Evolutionary conservation across 495 filamentous ascomycete species (phyloP).

Genomic region (Symbiotaphrina buchneri): DNA sequence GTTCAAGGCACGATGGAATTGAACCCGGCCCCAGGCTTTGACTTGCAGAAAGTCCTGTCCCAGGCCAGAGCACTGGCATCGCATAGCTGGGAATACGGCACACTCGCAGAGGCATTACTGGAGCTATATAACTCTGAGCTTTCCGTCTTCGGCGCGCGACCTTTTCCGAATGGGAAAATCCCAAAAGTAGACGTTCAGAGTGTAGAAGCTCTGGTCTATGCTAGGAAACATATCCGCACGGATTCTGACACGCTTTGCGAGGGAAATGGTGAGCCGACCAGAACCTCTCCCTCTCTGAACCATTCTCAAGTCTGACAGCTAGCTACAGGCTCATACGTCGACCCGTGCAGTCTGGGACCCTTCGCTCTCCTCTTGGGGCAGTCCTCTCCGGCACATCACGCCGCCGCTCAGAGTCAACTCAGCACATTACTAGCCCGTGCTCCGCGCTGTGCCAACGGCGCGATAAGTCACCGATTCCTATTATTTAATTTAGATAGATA

Average conservation of each 20-base stretch:
- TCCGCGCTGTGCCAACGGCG: slow-evolving; percentile 22
- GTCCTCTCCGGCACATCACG: slow-evolving; percentile 12
- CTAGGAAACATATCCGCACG: no score
- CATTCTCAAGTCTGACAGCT: no score
- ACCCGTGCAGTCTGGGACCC: slow-evolving; percentile 24
- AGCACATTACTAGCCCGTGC: slow-evolving; percentile 18
- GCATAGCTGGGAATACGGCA: slow-evolving; percentile 24
- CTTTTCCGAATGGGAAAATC: no score
- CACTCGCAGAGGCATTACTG: slow-evolving; percentile 21
- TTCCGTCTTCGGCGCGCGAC: slow-evolving; percentile 19
- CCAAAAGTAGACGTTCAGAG: no score
- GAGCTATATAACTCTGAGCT: slow-evolving; percentile 19
- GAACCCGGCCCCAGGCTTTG: no score
- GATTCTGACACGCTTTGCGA: no score
- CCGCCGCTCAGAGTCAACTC: slow-evolving; percentile 16
- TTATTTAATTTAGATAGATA: no score
- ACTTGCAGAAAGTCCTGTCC: not conserved
- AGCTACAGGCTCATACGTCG: slow-evolving; percentile 13
- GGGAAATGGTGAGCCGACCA: no score
- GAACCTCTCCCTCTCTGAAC: no score
- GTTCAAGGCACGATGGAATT: no score
- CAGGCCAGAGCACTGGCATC: slow-evolving; percentile 5
- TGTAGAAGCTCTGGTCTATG: no score
- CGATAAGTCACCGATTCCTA: slow-evolving; percentile 28
- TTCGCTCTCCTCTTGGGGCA: slow-evolving; percentile 21